These are phyloP conservation scores for Ceratobasidium sp. DNA, from an alignment of 1,284 basidiomycete genomes.

Conservation along the genomic window DNA sequence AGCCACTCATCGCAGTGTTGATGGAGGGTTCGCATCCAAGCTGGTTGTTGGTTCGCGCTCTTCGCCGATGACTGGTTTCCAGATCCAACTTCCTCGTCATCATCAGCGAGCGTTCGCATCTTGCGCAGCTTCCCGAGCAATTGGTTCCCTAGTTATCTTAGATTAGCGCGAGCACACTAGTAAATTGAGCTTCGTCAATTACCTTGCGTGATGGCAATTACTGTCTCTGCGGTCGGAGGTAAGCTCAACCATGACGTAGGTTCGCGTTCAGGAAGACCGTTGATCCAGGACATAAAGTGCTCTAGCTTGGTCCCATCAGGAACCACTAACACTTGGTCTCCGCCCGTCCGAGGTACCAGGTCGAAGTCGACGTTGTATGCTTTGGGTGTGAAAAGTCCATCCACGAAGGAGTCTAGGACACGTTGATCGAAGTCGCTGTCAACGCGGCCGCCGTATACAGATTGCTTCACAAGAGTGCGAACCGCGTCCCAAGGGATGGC, in stretches of 20 bases:
- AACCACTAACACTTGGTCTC: conserved; percentile 69
- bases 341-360: conserved; percentile 71
- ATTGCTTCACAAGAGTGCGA: conserved; percentile 89
- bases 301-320: conserved; percentile 93
- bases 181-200: conserved; percentile 47
- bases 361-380: conserved; percentile 94
- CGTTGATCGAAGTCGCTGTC: conserved; percentile 95
- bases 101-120: conserved; percentile 90
- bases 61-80: conserved; percentile 67
- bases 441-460: conserved; percentile 91
- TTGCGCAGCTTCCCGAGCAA: conserved; percentile 87
- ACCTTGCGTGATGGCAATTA: conserved; percentile 93
- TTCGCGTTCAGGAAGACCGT: conserved; percentile 85
- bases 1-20: conserved; percentile 88
- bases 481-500: conserved; percentile 94
- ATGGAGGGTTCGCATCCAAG: conserved; percentile 89
- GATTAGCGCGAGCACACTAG: conserved; percentile 43
- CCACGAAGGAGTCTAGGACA: conserved; percentile 91
- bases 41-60: conserved; percentile 77
- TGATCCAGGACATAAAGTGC: conserved; percentile 90
- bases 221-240: conserved; percentile 87
- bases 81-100: conserved; percentile 77
- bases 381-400: conserved; percentile 82
- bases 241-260: conserved; percentile 93
- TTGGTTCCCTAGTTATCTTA: conserved; percentile 70